Evolutionary conservation across 169 alveolate genomes (phyloP), one percentile per base, ranked within the genome.

Genomic region (Babesia divergens): DNA sequence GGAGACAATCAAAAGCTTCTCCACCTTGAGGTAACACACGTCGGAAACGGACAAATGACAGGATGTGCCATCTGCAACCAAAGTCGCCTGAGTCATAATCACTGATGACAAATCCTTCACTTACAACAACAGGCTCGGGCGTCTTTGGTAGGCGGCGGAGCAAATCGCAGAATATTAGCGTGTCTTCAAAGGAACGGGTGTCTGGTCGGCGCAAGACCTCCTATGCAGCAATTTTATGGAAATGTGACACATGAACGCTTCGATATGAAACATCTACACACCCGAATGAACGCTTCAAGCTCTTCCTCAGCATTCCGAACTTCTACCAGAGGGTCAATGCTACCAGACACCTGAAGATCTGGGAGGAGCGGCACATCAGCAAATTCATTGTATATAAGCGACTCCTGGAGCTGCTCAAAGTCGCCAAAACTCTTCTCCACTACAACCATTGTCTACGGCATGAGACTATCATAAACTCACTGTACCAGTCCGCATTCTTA

Each of bases 121-220:
- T 8, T 28, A 76, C 64, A 24, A 20, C n/a, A 38, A 72, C 76
- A 13, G 77, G 77, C 26, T 43, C 35, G 26, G 88, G 84, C 26
- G 50, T 52, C 6, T 34, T 31, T 9, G 47, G 59, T 46, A 80
- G 62, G 47, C 60, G 81, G 38, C 70, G 75, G 6, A 69, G 56
- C 28, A 80, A 44, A 18, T 70, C 88, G 18, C 74, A 74, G 20
- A 80, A 80, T 16, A 35, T 54, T 42, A 80, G 47, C 11, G 70
- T 62, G 65, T 69, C 72, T 28, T 7, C 49, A 52, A 74, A 54
- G 5, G 68, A 34, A 16, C 83, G 49, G 14, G 79, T 70, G 52
- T 80, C 88, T 13, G 84, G 84, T 16, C 88, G 70, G 18, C 65
- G 51, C 31, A 80, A 70, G 0, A 80, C 50, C 43, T 80, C 88